These are phyloP conservation scores for Alopecurus myosuroides DNA, from an alignment of 176 grass and related monocot species.

Conservation along the genomic window DNA sequence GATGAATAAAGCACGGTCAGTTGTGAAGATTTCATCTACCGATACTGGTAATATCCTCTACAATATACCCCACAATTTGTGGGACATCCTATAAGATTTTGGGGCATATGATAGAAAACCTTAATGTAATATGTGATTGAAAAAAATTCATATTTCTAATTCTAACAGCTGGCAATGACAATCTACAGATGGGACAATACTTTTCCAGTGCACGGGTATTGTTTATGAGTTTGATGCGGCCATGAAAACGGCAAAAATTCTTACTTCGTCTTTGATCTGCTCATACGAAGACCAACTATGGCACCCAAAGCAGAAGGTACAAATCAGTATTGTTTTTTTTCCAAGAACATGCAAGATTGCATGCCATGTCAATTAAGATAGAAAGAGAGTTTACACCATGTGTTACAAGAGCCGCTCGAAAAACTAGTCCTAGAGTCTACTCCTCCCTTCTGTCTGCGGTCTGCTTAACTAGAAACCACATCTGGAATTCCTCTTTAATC, in stretches of 20 bases:
- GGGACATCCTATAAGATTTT: no score
- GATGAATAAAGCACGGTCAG: background rate
- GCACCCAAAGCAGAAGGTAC: background rate
- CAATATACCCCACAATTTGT: background rate
- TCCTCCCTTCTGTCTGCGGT: no score
- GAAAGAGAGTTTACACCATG: no score
- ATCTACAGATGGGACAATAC: background rate
- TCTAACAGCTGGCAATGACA: background rate
- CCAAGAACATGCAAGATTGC: no score
- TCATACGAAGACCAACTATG: background rate
- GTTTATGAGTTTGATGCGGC: background rate
- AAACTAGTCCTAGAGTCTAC: no score
- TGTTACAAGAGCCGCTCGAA: no score
- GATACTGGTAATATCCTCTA: background rate
- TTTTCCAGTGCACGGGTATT: background rate
- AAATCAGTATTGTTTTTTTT: background rate
- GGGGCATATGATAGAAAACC: no score
- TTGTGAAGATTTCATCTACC: background rate
- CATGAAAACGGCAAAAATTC: background rate
- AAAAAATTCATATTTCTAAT: background rate
- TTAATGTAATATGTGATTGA: no score
- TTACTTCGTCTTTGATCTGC: background rate
- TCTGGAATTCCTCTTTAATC: no score
- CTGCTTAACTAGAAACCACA: no score
- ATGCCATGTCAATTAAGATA: no score